Evolutionary conservation across 83 land plant genomes (phyloP).

Genomic region (Picea mariana): DNA sequence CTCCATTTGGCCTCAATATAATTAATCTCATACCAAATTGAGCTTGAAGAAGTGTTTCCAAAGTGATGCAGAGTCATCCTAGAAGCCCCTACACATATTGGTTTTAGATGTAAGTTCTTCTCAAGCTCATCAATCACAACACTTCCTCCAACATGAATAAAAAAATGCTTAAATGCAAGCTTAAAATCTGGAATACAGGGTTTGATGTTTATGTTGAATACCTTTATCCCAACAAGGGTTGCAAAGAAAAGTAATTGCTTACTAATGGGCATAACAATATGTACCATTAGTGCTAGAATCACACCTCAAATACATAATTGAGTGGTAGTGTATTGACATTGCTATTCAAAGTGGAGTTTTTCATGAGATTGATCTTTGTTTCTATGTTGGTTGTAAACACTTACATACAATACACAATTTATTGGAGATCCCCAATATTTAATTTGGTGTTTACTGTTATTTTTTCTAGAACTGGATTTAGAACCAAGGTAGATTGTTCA

Average conservation of each 20-base stretch:
- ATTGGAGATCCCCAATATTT: too few relatives aligned
- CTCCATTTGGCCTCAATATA: slow-evolving; percentile 29
- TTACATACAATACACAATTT: too few relatives aligned
- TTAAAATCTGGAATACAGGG: slow-evolving; percentile 28
- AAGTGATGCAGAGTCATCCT: slow-evolving; percentile 30
- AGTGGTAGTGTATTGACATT: too few relatives aligned
- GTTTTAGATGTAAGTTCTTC: slow-evolving; percentile 19
- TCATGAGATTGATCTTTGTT: too few relatives aligned
- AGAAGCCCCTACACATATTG: slow-evolving; percentile 25
- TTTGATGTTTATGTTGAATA: slow-evolving; percentile 13
- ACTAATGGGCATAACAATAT: slow-evolving; percentile 25
- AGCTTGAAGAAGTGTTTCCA: slow-evolving; percentile 26
- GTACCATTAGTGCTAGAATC: too few relatives aligned
- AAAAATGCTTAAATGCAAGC: slow-evolving; percentile 31
- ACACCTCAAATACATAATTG: too few relatives aligned
- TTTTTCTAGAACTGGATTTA: too few relatives aligned
- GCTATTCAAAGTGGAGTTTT: too few relatives aligned
- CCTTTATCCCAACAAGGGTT: slow-evolving; percentile 11
- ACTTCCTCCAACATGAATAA: slow-evolving; percentile 27
- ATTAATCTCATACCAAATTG: slow-evolving; percentile 28
- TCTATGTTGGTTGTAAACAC: too few relatives aligned
- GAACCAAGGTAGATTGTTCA: too few relatives aligned
- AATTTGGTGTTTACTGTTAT: too few relatives aligned
- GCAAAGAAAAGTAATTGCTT: slow-evolving; percentile 28
- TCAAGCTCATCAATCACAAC: slow-evolving; percentile 31